Evolutionary conservation across 2,329 filamentous ascomycete genomes (phyloP).

Genomic region (Colletotrichum higginsianum): DNA sequence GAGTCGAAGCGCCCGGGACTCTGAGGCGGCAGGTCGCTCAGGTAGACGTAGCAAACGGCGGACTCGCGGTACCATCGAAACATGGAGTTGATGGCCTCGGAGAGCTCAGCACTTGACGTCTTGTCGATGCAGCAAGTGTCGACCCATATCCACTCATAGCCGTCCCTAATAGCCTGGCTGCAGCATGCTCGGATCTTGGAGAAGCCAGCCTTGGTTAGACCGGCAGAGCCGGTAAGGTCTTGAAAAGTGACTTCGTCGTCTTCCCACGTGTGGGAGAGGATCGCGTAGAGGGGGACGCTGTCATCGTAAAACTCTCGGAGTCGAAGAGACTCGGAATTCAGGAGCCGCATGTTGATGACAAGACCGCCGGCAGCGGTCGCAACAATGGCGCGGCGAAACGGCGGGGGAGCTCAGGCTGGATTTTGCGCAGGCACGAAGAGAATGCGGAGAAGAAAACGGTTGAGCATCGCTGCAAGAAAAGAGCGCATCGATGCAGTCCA

Average conservation of each 20-base stretch:
- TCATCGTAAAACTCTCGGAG: conserved; percentile 43
- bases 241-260: conserved; percentile 48
- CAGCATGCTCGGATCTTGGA: conserved; percentile 46
- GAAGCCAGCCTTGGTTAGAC: conserved; percentile 34
- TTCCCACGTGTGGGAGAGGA: conserved; percentile 52
- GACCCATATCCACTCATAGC: conserved; percentile 48
- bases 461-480: no score
- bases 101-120: conserved; percentile 47
- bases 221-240: conserved; percentile 4
- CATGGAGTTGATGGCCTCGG: conserved; percentile 49
- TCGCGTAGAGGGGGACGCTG: conserved; percentile 49
- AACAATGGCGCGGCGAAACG: no score
- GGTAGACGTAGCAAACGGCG: conserved; percentile 49
- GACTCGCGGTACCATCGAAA: conserved; percentile 48
- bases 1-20: conserved; percentile 20
- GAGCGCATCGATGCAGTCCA: no score
- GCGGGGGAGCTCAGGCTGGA: background rate
- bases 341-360: conserved; percentile 46
- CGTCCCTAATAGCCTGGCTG: conserved; percentile 42
- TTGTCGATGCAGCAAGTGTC: conserved; percentile 52
- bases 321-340: conserved; percentile 43
- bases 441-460: background rate
- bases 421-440: background rate
- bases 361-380: background rate
- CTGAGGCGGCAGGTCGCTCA: conserved; percentile 16